A percentile compares a stretch with the other conserved stretches of the same genome.
Conservation (phyloP, 345 rosid species). For the Eucalyptus cloeziana region DNA sequence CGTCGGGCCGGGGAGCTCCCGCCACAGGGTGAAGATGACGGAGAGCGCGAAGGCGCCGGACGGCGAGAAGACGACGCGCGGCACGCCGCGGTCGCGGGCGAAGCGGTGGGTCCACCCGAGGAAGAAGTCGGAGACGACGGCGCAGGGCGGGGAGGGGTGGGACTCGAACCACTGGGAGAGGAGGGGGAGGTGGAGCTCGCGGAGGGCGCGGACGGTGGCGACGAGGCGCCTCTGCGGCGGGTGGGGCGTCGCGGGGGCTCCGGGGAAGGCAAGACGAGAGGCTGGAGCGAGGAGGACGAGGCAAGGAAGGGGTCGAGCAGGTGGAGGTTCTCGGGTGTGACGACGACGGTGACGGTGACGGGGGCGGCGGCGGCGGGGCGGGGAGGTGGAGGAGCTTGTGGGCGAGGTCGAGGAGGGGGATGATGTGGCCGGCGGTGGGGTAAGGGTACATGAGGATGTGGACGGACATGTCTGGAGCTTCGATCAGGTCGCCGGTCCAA, state of each 20-base stretch:
- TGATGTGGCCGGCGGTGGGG: conserved; percentile 69
- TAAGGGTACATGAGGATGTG: conserved; percentile 54
- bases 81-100: conserved; percentile 20
- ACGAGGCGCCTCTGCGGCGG: conserved; percentile 5
- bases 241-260: conserved; percentile 28
- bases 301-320: conserved; percentile 22
- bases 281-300: conserved; percentile 37
- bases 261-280: conserved; percentile 36
- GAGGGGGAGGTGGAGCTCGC: conserved; percentile 37
- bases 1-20: neutral
- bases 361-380: neutral
- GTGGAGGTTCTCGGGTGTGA: conserved; percentile 5
- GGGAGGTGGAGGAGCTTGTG: conserved; percentile 4
- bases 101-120: conserved; percentile 60
- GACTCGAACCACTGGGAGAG: conserved; percentile 45
- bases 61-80: conserved; percentile 36
- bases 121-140: conserved; percentile 66
- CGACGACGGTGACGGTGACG: neutral
- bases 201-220: conserved; percentile 27
- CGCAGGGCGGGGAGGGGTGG: conserved; percentile 49
- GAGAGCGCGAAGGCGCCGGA: conserved; percentile 14
- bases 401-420: conserved; percentile 35
- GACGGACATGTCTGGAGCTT: neutral
- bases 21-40: conserved; percentile 14
- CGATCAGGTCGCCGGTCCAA: neutral